phyloP scores from a whole-genome alignment of 2,329 filamentous ascomycete species.

The Alternaria infectoria region DNA sequence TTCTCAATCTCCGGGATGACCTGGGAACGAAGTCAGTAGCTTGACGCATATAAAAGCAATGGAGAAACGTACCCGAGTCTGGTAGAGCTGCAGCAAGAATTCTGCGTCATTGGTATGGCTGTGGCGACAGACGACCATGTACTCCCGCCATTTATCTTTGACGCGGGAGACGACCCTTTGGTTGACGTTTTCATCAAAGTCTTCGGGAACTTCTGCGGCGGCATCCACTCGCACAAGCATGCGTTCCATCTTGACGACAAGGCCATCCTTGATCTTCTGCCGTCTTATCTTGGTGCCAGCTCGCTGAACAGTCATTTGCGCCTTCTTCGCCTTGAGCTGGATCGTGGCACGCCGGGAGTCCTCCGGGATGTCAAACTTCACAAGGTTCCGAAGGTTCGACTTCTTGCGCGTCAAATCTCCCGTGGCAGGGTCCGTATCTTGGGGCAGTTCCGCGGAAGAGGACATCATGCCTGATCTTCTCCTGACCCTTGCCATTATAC shows the following conservation, averaged over 20 bases:
- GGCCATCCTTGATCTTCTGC: conserved; percentile 58
- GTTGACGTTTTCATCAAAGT: conserved; percentile 69
- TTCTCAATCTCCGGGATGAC: conserved; percentile 67
- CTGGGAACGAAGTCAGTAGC: conserved; percentile 23
- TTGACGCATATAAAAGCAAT: fast-evolving
- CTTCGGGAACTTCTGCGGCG: conserved; percentile 60
- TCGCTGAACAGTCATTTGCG: conserved; percentile 47
- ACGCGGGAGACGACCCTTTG: conserved; percentile 64
- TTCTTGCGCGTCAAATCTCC: conserved; percentile 30
- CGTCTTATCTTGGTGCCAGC: conserved; percentile 47
- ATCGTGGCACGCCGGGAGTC: conserved; percentile 47
- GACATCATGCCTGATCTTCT: conserved; percentile 31
- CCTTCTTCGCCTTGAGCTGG: conserved; percentile 48
- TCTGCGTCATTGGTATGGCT: conserved; percentile 61
- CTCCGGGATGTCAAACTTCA: conserved; percentile 53
- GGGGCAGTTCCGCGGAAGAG: conserved; percentile 14
- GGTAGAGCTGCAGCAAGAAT: conserved; percentile 66
- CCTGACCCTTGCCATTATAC: conserved; percentile 39
- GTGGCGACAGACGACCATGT: conserved; percentile 66
- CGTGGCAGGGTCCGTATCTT: conserved; percentile 7
- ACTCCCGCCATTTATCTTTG: conserved; percentile 71
- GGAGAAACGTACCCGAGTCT: conserved; percentile 55
- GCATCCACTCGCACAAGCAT: conserved; percentile 71
- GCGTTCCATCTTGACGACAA: conserved; percentile 70
- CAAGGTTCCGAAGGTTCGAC: conserved; percentile 44